Base-by-base conservation (phyloP, 2,329 filamentous ascomycete species). In the Aspergillus calidoustus region DNA sequence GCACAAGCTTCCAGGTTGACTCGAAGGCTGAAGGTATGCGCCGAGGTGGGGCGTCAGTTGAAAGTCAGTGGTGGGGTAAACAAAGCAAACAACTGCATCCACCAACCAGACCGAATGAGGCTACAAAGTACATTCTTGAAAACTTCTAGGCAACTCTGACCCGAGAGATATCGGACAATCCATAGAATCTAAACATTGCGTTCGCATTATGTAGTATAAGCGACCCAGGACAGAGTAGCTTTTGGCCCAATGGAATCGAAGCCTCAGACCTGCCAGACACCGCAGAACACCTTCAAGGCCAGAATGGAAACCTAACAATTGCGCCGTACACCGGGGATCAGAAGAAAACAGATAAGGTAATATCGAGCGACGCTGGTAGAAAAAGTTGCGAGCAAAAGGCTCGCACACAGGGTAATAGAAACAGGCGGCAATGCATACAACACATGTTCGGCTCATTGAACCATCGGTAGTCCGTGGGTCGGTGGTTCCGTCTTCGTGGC, bases 401-500 rank as follows among this genome's bases (percentile, higher is more conserved):
- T 41, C 30, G 34, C 34, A 61, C n/a, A 52, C 28, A 44, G 28
- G 7, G 47, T 22, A 54, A 52, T 41, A 34, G 46, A 17, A 22
- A 60, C 34, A 52, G 3, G n/a, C 44, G 31, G 23, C 55, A 59
- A 56, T 47, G 23, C 49, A 48, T 51, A 57, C 38, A 52, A 53
- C 51, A 57, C 46, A 48, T 47, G 22, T 19, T 47, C 7, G 8
- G 41, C 34, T 65, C 60, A 70, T 58, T 67, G 68, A 41, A 70
- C 64, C 22, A 69, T 51, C 4, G 74, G 72, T 4, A 76, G 63
- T 19, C 73, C 74, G 31, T 74, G 69, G 4, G 63, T 44, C 15
- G 61, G 59, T 8, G 61, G 54, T 49, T 76, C 74, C 43, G 69
- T 67, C 66, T 71, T 76, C 30, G 67, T 58, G 9, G 62, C 64